Conservation (phyloP, 306 rosid species). For the Mimosa bimucronata region DNA sequence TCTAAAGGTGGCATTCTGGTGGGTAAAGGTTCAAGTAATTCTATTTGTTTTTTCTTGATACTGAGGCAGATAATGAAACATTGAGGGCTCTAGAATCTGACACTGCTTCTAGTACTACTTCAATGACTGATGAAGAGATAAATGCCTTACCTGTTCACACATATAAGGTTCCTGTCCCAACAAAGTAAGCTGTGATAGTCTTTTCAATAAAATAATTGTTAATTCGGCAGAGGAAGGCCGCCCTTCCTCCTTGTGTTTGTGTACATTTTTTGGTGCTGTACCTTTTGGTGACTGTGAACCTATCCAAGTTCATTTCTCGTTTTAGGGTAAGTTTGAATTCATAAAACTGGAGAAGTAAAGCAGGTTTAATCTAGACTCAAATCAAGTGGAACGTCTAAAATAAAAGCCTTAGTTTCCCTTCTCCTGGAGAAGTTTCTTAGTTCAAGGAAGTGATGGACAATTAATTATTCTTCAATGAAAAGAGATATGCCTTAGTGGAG, state of each 20-base stretch:
- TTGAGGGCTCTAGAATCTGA: constrained; percentile 41
- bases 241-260: neutral
- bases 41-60: constrained; percentile 9
- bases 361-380: neutral
- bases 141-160: constrained; percentile 65
- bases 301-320: neutral
- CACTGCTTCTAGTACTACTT: constrained; percentile 46
- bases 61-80: constrained; percentile 48
- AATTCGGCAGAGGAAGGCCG: constrained; percentile 6
- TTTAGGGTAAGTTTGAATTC: neutral
- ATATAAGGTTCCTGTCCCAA: constrained; percentile 44
- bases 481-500: too few species aligned
- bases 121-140: constrained; percentile 67
- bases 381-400: constrained; percentile 13
- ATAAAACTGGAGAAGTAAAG: neutral
- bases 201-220: neutral
- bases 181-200: constrained; percentile 47
- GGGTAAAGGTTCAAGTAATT: neutral
- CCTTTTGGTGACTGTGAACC: neutral
- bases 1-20: neutral
- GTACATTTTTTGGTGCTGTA: neutral
- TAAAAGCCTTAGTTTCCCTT: too few species aligned
- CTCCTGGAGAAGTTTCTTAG: too few species aligned
- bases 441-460: constrained; percentile 22
- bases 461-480: constrained; percentile 4